Conservation (phyloP, 805 yeast species). For the Sugiyamaella americana region DNA sequence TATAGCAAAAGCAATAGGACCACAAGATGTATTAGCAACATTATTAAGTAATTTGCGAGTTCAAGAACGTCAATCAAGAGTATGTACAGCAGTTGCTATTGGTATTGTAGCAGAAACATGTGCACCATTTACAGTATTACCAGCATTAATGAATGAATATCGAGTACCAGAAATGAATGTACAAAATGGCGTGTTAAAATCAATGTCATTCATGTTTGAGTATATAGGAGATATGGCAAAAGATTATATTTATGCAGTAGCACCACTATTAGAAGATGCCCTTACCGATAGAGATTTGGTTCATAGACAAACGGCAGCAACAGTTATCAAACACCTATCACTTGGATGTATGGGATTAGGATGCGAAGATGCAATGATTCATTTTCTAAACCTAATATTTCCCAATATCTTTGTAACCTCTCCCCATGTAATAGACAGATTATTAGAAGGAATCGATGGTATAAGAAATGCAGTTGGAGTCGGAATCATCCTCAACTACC, state of each 20-base stretch:
- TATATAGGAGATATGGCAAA: slow-evolving; percentile 75
- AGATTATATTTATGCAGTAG: slow-evolving; percentile 74
- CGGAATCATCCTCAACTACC: slow-evolving; percentile 66
- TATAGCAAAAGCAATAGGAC: slow-evolving; percentile 90
- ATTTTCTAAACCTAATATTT: slow-evolving; percentile 68
- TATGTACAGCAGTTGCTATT: slow-evolving; percentile 96
- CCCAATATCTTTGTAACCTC: slow-evolving; percentile 93
- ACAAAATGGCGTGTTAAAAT: slow-evolving; percentile 91
- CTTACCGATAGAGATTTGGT: slow-evolving; percentile 84
- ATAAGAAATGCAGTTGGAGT: slow-evolving; percentile 67
- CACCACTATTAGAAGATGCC: slow-evolving; percentile 83
- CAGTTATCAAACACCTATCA: slow-evolving; percentile 76
- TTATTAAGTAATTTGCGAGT: slow-evolving; percentile 77
- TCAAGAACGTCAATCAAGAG: slow-evolving; percentile 93
- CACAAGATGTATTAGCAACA: slow-evolving; percentile 86
- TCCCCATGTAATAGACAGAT: slow-evolving; percentile 85
- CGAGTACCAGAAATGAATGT: slow-evolving; percentile 87
- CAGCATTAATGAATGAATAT: slow-evolving; percentile 94
- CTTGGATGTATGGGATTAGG: slow-evolving; percentile 70
- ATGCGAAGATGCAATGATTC: slow-evolving; percentile 75
- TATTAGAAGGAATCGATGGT: slow-evolving; percentile 74
- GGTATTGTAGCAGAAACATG: slow-evolving; percentile 95
- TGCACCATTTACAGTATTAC: slow-evolving; percentile 86
- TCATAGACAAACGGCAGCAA: slow-evolving; percentile 92
- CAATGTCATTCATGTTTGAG: slow-evolving; percentile 86